Evolutionary conservation across 2,329 filamentous ascomycete genomes (phyloP).

Genomic region (Hortaea werneckii): DNA sequence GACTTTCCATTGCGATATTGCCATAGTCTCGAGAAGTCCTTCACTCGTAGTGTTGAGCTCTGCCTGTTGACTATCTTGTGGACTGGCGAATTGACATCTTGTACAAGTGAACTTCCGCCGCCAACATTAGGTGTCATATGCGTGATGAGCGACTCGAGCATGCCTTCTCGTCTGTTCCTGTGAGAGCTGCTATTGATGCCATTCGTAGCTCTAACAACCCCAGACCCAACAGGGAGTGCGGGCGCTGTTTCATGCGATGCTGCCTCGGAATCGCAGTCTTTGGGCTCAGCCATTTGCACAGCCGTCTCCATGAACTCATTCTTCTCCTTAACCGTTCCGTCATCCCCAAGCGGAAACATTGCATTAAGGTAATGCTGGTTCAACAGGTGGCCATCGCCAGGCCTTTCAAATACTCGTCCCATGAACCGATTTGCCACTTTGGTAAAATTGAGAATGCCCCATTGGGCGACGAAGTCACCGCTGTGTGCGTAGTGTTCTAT

Average conservation of each 20-base stretch:
- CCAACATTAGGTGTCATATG: not conserved
- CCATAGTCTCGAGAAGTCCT: not conserved
- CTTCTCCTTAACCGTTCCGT: not conserved
- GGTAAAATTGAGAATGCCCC: not conserved
- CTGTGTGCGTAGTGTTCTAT: not conserved
- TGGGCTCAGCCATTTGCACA: not conserved
- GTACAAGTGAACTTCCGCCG: not conserved
- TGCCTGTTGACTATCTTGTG: not conserved
- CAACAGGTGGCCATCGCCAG: not conserved
- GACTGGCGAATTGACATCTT: not conserved
- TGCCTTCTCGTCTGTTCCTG: not conserved
- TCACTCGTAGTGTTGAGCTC: not conserved
- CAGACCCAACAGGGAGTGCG: not conserved
- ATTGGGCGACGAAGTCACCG: not conserved
- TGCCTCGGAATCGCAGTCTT: not conserved
- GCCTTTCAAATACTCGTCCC: not conserved
- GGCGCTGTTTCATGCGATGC: not conserved
- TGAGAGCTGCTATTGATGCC: not conserved
- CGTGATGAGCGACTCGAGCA: not conserved
- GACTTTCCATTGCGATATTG: not conserved
- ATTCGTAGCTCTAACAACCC: not conserved
- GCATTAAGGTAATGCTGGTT: not conserved
- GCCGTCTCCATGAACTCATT: not conserved
- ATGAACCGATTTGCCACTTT: not conserved
- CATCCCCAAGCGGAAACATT: not conserved